Base-by-base conservation (phyloP, 1,139 yeast genomes). In the Magnusiomyces ingens region DNA sequence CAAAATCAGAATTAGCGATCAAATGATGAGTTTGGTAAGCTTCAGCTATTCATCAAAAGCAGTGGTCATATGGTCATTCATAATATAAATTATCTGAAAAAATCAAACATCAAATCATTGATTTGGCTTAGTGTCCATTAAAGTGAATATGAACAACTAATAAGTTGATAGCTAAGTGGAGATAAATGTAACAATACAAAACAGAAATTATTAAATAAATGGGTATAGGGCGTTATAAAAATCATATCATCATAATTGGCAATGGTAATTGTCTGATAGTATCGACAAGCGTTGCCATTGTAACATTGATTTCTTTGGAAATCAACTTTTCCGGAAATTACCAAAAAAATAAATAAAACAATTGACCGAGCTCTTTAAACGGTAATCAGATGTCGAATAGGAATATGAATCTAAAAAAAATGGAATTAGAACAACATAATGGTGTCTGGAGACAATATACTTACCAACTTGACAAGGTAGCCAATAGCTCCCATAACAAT, bases 401-500 rank as follows among this genome's bases (percentile, higher is more conserved):
- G 99, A 66, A 91, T 91, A 74, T 91, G 99, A 66, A 91, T n/a
- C 40, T 36, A 36, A 13, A 36, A 36, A 36, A 13, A 36, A n/a
- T 4, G 3, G 18, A 13, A 35, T 11, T 8, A 6, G 21, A 45
- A n/a, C n/a, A 11, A 37, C 15, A 3, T 18, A 8, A 40, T 35
- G 50, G 37, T 32, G 22, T 36, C 17, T 35, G 19, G 22, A 38
- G 35, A 10, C 37, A 36, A 12, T 38, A 21, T 17, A 68, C 72
- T 53, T 61, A 71, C 74, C 69, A 91, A 80, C 76, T 93, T 93
- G 73, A 93, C 95, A 66, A 84, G 87, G 75, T 90, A 93, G 57
- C 99, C 99, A 66, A 93, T 95, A 66, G 89, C 86, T 66, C 99
- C 99, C 93, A 93, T 94, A 81, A 91, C 91, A 64, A 91, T 75